Base-by-base conservation (phyloP, 352 stramenopile genomes). In the Globisporangium nagaii region DNA sequence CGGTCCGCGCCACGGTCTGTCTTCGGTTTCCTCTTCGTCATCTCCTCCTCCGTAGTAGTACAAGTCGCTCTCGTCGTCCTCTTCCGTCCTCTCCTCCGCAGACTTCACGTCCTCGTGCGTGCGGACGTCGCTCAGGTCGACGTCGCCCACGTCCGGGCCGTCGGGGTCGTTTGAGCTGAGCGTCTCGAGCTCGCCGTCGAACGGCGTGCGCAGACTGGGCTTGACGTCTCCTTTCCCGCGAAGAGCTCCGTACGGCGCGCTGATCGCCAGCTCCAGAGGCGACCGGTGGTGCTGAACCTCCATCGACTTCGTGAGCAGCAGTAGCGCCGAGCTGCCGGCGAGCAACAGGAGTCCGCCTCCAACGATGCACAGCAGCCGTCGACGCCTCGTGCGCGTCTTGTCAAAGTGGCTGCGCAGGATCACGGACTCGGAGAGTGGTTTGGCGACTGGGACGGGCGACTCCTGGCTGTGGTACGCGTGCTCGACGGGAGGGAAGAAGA, bases 331-430 rank as follows among this genome's bases (percentile, higher is more conserved):
- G 20, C 36, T 45, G 1, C 45, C 44, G 3, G 56, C 12, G 19
- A 61, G 45, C 36, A 61, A 28, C 13, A 61, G 1, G 5, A 58
- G 42, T 19, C 45, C 30, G 7, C 45, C 44, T 25, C 20, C 36
- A 0, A 46, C 28, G 24, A 44, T 13, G 1, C n/a, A 37, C 43
- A 54, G 15, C 2, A 56, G 9, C 4, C 46, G 44, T 41, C 55
- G 35, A 31, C 55, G 27, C 36, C 44, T 56, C 1, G 36, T 4
- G 1, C 31, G 36, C 3, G 20, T 44, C 22, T 44, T 61, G 17
- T 54, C 45, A 15, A 61, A 61, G 39, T 61, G 55, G 31, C 39
- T 56, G 15, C 55, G 55, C 46, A 61, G 55, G 17, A 61, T 56
- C 10, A 37, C 22, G 10, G 45, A 56, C 39, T 61, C 55, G 15